Conservation (phyloP, 345 rosid genomes). For the Populus nigra region DNA sequence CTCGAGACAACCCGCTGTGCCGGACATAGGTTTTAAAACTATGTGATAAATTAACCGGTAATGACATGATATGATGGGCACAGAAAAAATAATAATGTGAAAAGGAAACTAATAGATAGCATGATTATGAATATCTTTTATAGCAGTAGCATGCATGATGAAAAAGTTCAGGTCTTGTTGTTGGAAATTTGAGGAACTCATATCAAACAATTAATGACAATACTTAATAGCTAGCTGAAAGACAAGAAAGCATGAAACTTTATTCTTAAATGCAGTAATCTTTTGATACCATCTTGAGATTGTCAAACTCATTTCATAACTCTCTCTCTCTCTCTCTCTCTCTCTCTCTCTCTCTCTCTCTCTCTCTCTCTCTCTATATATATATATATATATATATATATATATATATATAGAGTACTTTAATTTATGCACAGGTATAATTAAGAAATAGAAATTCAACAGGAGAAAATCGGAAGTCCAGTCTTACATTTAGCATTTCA, state of each 20-base stretch:
- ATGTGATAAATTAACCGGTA: neutral
- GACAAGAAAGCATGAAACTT: neutral
- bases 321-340: neutral
- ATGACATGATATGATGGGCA: neutral
- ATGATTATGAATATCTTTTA: neutral
- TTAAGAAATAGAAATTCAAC: neutral
- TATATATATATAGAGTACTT: neutral
- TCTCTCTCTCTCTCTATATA: no score
- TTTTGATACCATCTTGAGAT: neutral
- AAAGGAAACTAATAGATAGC: neutral
- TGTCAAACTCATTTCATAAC: neutral
- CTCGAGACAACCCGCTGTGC: no score
- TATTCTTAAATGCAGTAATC: neutral
- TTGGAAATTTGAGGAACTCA: neutral
- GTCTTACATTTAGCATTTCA: slow-evolving; percentile 18
- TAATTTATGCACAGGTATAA: slow-evolving; percentile 8
- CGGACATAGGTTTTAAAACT: no score
- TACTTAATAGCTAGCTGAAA: neutral
- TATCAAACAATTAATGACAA: no score
- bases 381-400: no score
- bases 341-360: neutral
- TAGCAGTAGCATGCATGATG: neutral
- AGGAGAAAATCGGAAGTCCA: neutral
- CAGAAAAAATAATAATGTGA: neutral
- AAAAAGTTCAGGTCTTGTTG: neutral